Percentiles rank a stretch among this genome's conserved stretches.
Conservation (phyloP, 2,329 filamentous ascomycete species). For the Ilyonectria sp. region DNA sequence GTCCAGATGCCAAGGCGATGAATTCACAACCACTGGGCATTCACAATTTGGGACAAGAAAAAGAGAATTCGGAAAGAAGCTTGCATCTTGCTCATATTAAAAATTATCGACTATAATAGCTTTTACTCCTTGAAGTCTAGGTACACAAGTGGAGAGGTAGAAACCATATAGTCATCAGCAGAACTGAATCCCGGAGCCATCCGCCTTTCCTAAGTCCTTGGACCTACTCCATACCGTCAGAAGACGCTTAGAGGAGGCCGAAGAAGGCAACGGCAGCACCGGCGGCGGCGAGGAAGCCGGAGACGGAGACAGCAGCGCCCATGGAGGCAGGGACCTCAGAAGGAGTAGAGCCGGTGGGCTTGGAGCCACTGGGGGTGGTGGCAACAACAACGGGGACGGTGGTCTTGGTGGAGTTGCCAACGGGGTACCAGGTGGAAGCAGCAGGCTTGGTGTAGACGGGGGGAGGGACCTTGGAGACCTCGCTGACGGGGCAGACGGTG, state of each 20-base stretch:
- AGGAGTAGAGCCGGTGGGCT: not conserved
- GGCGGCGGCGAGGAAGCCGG: not conserved
- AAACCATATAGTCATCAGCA: not conserved
- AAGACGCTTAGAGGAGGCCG: not conserved
- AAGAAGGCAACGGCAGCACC: not conserved
- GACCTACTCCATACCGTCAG: not conserved
- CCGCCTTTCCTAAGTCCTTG: not conserved
- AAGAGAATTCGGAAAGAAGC: not conserved
- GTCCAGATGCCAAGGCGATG: too few relatives aligned
- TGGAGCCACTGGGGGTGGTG: not conserved
- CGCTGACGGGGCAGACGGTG: slow-evolving; percentile 46
- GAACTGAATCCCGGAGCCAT: not conserved
- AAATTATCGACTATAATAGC: not conserved
- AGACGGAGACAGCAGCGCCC: not conserved
- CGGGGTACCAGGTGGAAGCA: not conserved
- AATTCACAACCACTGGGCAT: too few relatives aligned
- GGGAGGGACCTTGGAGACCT: not conserved
- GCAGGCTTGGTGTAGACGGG: slow-evolving; percentile 17
- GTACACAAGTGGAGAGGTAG: not conserved
- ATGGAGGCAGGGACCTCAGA: not conserved
- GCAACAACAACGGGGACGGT: not conserved
- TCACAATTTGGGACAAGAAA: too few relatives aligned
- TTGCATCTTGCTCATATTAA: not conserved
- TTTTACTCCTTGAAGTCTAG: not conserved
- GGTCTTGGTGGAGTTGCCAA: not conserved